Evolutionary conservation across 345 rosid species (phyloP).

Genomic region (Sisymbrium irio): DNA sequence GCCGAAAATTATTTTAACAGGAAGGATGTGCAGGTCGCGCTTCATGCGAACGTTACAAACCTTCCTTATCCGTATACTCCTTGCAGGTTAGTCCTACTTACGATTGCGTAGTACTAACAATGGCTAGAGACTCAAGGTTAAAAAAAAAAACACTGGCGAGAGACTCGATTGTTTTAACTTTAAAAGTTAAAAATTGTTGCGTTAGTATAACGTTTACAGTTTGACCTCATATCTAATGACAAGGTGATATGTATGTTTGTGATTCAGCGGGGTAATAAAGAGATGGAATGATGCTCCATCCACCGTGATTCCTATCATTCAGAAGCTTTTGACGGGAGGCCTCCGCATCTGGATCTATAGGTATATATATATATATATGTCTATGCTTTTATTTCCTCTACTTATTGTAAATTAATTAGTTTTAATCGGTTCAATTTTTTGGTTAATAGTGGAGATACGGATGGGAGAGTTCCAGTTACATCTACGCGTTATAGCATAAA

Average conservation of each 20-base stretch:
- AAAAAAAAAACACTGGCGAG: neutral
- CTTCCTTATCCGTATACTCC: slow-evolving; percentile 53
- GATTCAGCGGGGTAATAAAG: slow-evolving; percentile 35
- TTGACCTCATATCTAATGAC: neutral
- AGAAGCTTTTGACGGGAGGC: slow-evolving; percentile 54
- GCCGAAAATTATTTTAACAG: slow-evolving; percentile 55
- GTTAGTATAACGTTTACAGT: neutral
- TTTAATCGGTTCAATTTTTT: neutral
- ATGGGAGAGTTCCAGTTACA: slow-evolving; percentile 85
- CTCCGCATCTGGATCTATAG: slow-evolving; percentile 79
- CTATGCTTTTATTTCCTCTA: neutral
- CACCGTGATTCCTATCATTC: slow-evolving; percentile 51
- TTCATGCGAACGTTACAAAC: slow-evolving; percentile 68
- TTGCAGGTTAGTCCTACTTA: slow-evolving; percentile 56
- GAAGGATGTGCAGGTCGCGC: slow-evolving; percentile 65
- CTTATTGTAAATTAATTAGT: neutral
- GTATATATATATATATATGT: slow-evolving; percentile 24
- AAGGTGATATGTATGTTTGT: neutral
- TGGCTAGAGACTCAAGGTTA: neutral
- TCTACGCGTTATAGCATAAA: slow-evolving; percentile 67
- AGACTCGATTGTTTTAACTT: neutral
- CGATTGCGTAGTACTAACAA: neutral
- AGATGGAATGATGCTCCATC: slow-evolving; percentile 55
- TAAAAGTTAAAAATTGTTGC: neutral
- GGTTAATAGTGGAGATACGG: slow-evolving; percentile 68